Evolutionary conservation across 257 asterid species (phyloP).

Genomic region (Jasminum sambac): DNA sequence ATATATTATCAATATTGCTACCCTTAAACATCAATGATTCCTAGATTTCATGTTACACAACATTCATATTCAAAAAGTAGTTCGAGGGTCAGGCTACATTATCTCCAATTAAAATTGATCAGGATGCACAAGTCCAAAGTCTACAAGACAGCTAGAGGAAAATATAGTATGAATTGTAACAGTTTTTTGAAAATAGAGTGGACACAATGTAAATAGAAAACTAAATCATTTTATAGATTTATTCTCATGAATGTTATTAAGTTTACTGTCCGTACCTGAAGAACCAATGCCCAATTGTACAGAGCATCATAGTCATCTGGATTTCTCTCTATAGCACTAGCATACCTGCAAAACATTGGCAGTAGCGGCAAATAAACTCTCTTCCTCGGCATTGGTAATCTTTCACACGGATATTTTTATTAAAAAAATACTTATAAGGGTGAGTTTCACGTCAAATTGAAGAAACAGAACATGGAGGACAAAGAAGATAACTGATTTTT

Average conservation of each 20-base stretch:
- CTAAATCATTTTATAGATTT: neutral
- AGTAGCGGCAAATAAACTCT: constrained; percentile 26
- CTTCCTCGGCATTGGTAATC: constrained; percentile 14
- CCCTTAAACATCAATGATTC: neutral
- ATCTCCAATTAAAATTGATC: neutral
- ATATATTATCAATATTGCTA: neutral
- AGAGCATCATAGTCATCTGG: constrained; percentile 95
- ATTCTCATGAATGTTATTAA: constrained; percentile 13
- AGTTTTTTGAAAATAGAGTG: constrained; percentile 14
- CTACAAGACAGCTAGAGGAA: constrained; percentile 22
- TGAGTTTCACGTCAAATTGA: neutral
- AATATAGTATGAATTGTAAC: neutral
- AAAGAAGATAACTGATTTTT: neutral
- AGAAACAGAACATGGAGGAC: neutral
- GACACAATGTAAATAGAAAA: constrained; percentile 21
- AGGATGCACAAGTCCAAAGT: constrained; percentile 12
- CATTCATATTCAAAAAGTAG: constrained; percentile 3
- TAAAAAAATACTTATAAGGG: neutral
- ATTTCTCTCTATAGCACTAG: constrained; percentile 85
- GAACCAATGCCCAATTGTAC: constrained; percentile 98
- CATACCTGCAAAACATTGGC: constrained; percentile 64
- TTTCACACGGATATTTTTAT: constrained; percentile 3
- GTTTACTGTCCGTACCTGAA: constrained; percentile 63
- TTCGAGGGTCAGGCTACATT: neutral
- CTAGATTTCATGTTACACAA: constrained; percentile 3